phyloP scores from a whole-genome alignment of 441 rosid species.

The Croton setiger region DNA sequence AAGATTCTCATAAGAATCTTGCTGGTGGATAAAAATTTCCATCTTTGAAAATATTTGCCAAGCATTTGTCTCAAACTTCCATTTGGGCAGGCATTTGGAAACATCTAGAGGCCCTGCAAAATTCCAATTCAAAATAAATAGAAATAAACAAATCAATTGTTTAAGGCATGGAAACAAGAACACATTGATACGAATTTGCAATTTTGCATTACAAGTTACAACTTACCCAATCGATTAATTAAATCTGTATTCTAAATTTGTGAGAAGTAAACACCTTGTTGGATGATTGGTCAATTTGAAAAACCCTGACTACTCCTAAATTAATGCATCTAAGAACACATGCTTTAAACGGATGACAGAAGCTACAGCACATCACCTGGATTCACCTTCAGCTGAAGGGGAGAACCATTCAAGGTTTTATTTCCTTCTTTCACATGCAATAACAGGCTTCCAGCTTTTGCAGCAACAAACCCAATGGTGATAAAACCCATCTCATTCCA shows the following conservation, averaged over 20 bases:
- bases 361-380: conserved; percentile 48
- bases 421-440: conserved; percentile 50
- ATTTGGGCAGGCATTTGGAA: conserved; percentile 51
- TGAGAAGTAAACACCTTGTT: not conserved
- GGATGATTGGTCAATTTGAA: not conserved
- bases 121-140: conserved; percentile 15
- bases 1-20: conserved; percentile 62
- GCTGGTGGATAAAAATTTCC: conserved; percentile 66
- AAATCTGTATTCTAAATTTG: not conserved
- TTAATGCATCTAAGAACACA: conserved; percentile 2
- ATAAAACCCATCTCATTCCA: conserved; percentile 59
- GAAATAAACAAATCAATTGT: not conserved
- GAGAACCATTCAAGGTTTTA: conserved; percentile 58
- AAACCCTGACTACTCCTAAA: not conserved
- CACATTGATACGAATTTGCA: not conserved
- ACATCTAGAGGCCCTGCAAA: conserved; percentile 61
- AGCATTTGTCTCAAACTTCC: conserved; percentile 56
- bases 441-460: conserved; percentile 50
- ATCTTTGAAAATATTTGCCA: conserved; percentile 88
- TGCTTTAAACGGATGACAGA: not conserved
- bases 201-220: not conserved
- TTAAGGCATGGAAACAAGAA: not conserved
- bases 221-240: not conserved
- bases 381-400: conserved; percentile 59
- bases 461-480: conserved; percentile 43